phyloP scores from a whole-genome alignment of 1,284 basidiomycete species.

The Irpex sp. region DNA sequence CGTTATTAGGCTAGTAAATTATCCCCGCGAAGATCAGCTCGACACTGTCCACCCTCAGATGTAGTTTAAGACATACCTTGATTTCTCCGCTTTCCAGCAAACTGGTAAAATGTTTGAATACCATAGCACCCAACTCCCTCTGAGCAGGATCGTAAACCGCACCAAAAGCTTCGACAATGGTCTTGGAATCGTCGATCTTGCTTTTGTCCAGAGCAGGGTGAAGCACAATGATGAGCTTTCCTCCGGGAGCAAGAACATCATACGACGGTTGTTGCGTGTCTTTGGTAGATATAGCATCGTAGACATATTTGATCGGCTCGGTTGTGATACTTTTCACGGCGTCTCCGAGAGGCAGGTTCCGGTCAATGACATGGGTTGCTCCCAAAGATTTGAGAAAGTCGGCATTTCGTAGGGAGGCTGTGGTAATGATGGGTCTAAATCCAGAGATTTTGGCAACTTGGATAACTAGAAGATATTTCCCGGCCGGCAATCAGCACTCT shows the following conservation, averaged over 20 bases:
- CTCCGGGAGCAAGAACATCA: conserved; percentile 8
- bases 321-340: conserved; percentile 8
- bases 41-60: no score
- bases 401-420: conserved; percentile 40
- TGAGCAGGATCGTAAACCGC: conserved; percentile 2
- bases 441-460: conserved; percentile 46
- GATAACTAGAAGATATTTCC: conserved; percentile 23
- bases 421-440: conserved; percentile 45
- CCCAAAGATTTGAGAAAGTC: conserved; percentile 43
- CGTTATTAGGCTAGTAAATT: conserved; percentile 22
- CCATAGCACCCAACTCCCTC: neutral
- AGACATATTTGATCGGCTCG: conserved; percentile 9
- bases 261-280: conserved; percentile 12
- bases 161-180: neutral
- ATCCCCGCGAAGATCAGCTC: neutral
- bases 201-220: neutral
- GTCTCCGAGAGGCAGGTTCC: neutral
- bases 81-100: conserved; percentile 7
- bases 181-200: neutral
- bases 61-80: conserved; percentile 4
- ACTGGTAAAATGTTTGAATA: conserved; percentile 4
- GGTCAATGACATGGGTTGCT: conserved; percentile 41
- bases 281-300: conserved; percentile 3
- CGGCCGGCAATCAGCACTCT: neutral
- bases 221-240: conserved; percentile 6